These are phyloP conservation scores for Sphaceloma murrayae DNA, from an alignment of 2,329 filamentous ascomycete species.

Conservation along the genomic window DNA sequence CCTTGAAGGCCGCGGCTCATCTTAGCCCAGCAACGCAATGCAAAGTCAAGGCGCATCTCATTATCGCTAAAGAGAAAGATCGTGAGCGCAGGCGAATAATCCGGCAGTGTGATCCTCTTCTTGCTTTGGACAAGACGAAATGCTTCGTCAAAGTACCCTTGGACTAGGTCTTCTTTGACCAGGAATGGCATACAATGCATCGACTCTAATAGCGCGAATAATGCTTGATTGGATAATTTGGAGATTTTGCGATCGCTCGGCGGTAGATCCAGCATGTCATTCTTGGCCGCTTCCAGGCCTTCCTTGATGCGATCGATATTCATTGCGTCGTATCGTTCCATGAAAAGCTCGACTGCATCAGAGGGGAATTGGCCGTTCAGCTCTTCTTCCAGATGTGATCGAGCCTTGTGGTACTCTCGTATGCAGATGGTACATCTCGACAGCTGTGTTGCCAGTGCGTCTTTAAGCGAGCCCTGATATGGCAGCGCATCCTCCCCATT, in stretches of 20 bases:
- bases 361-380: constrained; percentile 37
- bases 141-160: constrained; percentile 64
- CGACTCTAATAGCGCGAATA: constrained; percentile 78
- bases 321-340: constrained; percentile 37
- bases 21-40: constrained; percentile 56
- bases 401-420: constrained; percentile 38
- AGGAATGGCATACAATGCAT: constrained; percentile 77
- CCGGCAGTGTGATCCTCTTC: constrained; percentile 65
- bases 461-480: constrained; percentile 34
- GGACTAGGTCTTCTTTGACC: constrained; percentile 43
- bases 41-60: constrained; percentile 55
- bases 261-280: constrained; percentile 36
- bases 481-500: constrained; percentile 38
- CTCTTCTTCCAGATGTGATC: constrained; percentile 32
- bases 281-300: constrained; percentile 35
- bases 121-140: constrained; percentile 73
- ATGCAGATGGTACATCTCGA: constrained; percentile 42
- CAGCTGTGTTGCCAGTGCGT: constrained; percentile 35
- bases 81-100: constrained; percentile 71
- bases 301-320: constrained; percentile 36
- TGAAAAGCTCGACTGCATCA: constrained; percentile 37
- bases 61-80: constrained; percentile 74
- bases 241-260: constrained; percentile 42
- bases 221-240: constrained; percentile 48
- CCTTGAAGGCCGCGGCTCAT: constrained; percentile 55